Evolutionary conservation across 1,284 basidiomycete species (phyloP).

Genomic region (Pterulicium gracile): DNA sequence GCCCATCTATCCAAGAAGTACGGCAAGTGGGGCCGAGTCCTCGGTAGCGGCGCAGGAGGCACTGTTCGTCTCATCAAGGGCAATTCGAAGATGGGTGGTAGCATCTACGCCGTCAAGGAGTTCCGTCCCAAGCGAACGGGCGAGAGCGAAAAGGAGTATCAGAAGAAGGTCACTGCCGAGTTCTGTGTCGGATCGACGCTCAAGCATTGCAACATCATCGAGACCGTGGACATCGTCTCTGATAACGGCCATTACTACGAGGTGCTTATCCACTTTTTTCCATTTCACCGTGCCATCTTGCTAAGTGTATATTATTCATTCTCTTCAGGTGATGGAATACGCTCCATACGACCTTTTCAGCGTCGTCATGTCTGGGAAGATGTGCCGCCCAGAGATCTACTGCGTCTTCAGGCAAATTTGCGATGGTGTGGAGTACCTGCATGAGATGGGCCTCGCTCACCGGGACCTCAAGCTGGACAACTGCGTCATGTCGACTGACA

Average conservation of each 20-base stretch:
- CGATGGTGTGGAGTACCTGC: slow-evolving; percentile 96
- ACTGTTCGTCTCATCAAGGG: slow-evolving; percentile 96
- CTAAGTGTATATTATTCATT: slow-evolving; percentile 10
- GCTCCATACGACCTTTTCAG: slow-evolving; percentile 98
- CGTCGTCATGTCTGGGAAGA: slow-evolving; percentile 99
- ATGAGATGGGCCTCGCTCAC: slow-evolving; percentile 95
- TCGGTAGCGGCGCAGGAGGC: slow-evolving; percentile 94
- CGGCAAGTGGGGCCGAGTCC: slow-evolving; percentile 94
- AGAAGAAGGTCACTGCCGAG: slow-evolving; percentile 98
- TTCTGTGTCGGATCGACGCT: slow-evolving; percentile 96
- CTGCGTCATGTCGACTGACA: slow-evolving; percentile 93
- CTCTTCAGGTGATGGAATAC: slow-evolving; percentile 97
- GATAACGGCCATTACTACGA: slow-evolving; percentile 98
- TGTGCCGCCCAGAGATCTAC: slow-evolving; percentile 97
- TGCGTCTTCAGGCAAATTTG: slow-evolving; percentile 99
- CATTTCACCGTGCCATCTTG: slow-evolving; percentile 5
- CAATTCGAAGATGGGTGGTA: slow-evolving; percentile 65
- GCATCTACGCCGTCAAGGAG: slow-evolving; percentile 95
- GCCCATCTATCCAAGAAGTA: slow-evolving; percentile 96
- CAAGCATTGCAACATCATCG: slow-evolving; percentile 95
- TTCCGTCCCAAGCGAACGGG: slow-evolving; percentile 84
- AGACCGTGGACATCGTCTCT: slow-evolving; percentile 96
- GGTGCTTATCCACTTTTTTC: slow-evolving; percentile 35
- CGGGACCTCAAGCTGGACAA: slow-evolving; percentile 99
- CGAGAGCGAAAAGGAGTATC: slow-evolving; percentile 93